Conservation (phyloP, 768 basidiomycete genomes). For the Boletellus ananiceps region DNA sequence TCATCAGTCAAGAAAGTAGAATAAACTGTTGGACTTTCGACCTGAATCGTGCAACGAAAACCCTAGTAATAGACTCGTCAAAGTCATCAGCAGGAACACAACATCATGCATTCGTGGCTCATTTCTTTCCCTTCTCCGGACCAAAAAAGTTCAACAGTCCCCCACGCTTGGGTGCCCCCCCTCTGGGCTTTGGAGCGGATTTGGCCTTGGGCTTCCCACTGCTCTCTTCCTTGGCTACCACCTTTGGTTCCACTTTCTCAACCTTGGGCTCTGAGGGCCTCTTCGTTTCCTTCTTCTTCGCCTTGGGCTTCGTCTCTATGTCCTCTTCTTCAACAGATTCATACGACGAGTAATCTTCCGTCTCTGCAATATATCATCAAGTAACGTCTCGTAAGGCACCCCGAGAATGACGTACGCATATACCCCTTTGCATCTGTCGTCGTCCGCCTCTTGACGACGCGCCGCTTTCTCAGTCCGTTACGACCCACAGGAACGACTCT, state of each 20-base stretch:
- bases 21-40: no score
- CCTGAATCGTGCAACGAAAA: no score
- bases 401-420: constrained; percentile 46
- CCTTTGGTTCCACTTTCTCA: constrained; percentile 15
- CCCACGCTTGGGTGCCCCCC: constrained; percentile 24
- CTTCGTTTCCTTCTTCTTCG: constrained; percentile 17
- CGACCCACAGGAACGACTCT: constrained; percentile 66
- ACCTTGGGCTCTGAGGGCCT: constrained; percentile 11
- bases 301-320: constrained; percentile 18
- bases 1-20: neutral
- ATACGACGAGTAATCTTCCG: constrained; percentile 76
- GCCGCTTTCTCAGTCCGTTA: constrained; percentile 74
- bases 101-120: neutral
- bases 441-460: constrained; percentile 54
- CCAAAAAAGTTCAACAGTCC: constrained; percentile 32
- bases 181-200: constrained; percentile 11
- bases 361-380: constrained; percentile 39
- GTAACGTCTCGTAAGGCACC: neutral
- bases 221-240: constrained; percentile 11
- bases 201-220: constrained; percentile 18
- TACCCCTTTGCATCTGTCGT: constrained; percentile 66
- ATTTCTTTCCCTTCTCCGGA: constrained; percentile 28
- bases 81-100: neutral
- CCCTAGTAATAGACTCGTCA: no score
- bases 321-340: constrained; percentile 67